Evolutionary conservation across 2,329 filamentous ascomycete genomes (phyloP), one percentile per base, ranked within the genome.

Genomic region (Exophiala bonariae): DNA sequence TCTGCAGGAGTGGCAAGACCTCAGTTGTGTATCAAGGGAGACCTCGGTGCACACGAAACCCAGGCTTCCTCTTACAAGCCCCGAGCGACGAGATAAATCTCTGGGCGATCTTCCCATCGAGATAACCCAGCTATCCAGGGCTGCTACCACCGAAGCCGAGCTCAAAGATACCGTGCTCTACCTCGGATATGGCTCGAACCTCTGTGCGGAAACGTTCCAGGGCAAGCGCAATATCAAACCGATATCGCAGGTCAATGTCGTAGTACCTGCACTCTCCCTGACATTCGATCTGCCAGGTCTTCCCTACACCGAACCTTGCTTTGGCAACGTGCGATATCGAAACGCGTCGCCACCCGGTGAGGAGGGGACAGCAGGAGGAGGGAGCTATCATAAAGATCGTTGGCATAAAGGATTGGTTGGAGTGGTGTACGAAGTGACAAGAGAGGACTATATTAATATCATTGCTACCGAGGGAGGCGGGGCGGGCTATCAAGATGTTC

Each of bases 371-470:
- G 33, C 26, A 23, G 16, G 69, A 73, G 53, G 71, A 71, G 52
- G 47, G 40, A 11, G 11, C 23, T 77, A 78, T 55, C 72, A 78
- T 59, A 79, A 81, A 59, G 72, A 79, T 43, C 72, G 70, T 44
- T 95, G 89, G 90, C 73, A 82, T 54, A 91, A 90, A 61, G 88
- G 89, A 3, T 78, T 99, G 2, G 81, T 96, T 32, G 93, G 93
- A 18, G 89, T 96, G 13, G 93, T 97, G 3, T 99, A 99, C 71
- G 91, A 97, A 71, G 89, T 97, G 22, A 96, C 90, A 1, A 72
- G 78, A 14, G 68, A 78, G 34, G 93, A 99, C 70, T 99, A 88
- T 64, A 79, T 83, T 5, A 86, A 81, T 50, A 96, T 99, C 58
- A 85, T 97, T 51, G 85, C 85, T 4, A 96, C 91, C 4, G 93